These are phyloP conservation scores for Eucalyptus cloeziana DNA, from an alignment of 345 rosid species.

Conservation along the genomic window DNA sequence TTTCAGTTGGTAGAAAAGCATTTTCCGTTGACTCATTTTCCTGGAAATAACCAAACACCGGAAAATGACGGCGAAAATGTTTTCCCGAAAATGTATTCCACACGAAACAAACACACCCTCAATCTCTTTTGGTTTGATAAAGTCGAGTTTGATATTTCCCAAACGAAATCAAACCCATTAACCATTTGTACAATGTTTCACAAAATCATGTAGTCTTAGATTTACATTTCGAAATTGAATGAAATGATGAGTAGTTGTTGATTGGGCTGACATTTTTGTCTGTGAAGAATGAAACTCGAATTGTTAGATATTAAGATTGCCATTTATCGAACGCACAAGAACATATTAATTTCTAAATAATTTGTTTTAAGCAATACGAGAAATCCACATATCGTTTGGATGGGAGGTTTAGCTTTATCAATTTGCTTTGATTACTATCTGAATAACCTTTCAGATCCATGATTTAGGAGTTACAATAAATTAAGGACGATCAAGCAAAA, in stretches of 20 bases:
- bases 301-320: background rate
- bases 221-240: background rate
- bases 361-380: background rate
- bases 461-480: background rate
- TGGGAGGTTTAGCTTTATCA: background rate
- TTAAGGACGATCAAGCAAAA: fast-evolving
- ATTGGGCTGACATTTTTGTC: background rate
- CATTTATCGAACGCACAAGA: fast-evolving
- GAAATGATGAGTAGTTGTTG: background rate
- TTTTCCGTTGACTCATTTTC: no score
- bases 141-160: background rate
- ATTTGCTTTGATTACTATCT: background rate
- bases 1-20: no score
- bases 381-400: background rate
- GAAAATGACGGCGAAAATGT: no score
- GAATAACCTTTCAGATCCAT: background rate
- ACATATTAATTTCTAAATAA: background rate
- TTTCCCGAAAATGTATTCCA: no score
- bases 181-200: background rate
- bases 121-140: background rate
- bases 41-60: no score
- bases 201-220: background rate
- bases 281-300: background rate
- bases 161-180: background rate
- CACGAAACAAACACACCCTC: no score